Base-by-base conservation (phyloP, 371 early-diverging fungal genomes). In the Mortierella sp. region DNA sequence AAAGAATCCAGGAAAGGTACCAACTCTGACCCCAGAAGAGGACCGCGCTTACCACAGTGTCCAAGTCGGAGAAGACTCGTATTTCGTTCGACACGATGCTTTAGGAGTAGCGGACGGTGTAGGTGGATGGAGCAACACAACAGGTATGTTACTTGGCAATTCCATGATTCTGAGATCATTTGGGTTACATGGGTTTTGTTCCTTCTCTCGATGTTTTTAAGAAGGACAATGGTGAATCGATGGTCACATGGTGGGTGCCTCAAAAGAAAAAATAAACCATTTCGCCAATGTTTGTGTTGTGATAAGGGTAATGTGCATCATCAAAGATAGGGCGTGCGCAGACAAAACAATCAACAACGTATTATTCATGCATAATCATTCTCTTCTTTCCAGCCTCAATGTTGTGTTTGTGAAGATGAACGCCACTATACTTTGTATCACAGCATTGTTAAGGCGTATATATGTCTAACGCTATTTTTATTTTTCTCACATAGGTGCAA, bases 101-200 rank as follows among this genome's bases (percentile, higher is more conserved):
- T 83, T 95, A 15, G 96, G 96, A 21, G 92, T 95, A 11, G 94
- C 94, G 10, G 96, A 95, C 74, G 96, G 96, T 11, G 94, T 95
- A 43, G 94, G 96, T 63, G 94, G 95, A 33, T 94, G 95, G 95
- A 84, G 87, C 13, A 85, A 87, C 3, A 80, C 81, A 45, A 70
- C 81, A 75, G 81, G 81, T 69, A 80, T 15, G 38, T 74, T 59
- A 68, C 60, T 62, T 55, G 22, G 45, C 45, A 45, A 45, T 16
- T 45, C 45, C 16, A 0, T 45, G 4, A 15, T 45, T 15, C 45
- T 45, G 16, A 11, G 4, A 45, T 15, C 11, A 11, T 45, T 11
- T 4, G 16, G 11, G 45, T 11, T 45, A 45, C 5, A 36, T 36
- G 36, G 36, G 0, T 16, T 33, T 50, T 67, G 33, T 60, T 47